phyloP scores from a whole-genome alignment of 202 grass and related monocot species.

The Tripidium arundinaceum region DNA sequence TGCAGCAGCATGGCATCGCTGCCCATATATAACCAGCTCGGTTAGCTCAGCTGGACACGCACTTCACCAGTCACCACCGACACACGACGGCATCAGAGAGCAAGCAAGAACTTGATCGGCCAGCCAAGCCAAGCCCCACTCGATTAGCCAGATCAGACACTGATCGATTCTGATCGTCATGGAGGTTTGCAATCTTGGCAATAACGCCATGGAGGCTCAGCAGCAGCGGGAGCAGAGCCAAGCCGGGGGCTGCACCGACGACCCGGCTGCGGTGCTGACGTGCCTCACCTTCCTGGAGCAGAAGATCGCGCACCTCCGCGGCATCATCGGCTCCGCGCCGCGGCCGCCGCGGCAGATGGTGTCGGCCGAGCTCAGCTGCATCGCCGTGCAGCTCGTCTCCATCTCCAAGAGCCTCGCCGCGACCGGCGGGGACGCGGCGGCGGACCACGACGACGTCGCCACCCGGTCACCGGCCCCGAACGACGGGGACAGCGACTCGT shows the following conservation, averaged over 20 bases:
- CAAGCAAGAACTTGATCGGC: neutral
- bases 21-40: slow-evolving; percentile 20
- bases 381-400: slow-evolving; percentile 60
- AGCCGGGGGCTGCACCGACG: neutral
- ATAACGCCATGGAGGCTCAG: neutral
- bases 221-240: slow-evolving; percentile 6
- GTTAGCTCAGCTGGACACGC: neutral
- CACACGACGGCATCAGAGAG: neutral
- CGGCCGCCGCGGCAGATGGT: slow-evolving; percentile 54
- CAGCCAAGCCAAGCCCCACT: too few species aligned
- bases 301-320: slow-evolving; percentile 61
- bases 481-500: slow-evolving; percentile 23
- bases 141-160: neutral
- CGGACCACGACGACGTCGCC: neutral
- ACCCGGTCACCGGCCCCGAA: neutral
- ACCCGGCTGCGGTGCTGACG: slow-evolving; percentile 42
- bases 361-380: slow-evolving; percentile 66
- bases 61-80: neutral
- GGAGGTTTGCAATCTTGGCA: slow-evolving; percentile 2
- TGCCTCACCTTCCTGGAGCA: slow-evolving; percentile 66
- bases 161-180: neutral
- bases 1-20: too few species aligned
- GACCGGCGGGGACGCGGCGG: neutral
- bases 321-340: slow-evolving; percentile 42
- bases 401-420: slow-evolving; percentile 49